Conservation (phyloP, 1,284 basidiomycete genomes). For the Prillingera fragicola region DNA sequence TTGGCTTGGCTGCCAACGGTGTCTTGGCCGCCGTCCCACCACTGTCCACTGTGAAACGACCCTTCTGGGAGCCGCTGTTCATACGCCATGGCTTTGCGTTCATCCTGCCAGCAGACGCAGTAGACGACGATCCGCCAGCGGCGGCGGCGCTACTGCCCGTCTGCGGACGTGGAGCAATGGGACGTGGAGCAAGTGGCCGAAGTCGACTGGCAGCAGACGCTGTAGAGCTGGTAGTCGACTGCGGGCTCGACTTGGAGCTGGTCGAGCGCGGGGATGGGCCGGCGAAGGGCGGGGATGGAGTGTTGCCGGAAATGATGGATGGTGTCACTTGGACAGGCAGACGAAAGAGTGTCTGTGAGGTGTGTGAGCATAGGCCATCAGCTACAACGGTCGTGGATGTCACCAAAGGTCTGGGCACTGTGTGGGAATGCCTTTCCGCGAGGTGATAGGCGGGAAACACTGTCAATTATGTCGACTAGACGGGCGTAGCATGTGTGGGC, state of each 20-base stretch:
- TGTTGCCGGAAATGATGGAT: conserved; percentile 37
- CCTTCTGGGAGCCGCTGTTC: conserved; percentile 35
- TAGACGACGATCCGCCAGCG: conserved; percentile 8
- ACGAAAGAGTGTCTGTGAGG: too few species aligned
- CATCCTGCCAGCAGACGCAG: conserved; percentile 26
- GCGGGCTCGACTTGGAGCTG: conserved; percentile 28
- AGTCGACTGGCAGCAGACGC: conserved; percentile 25
- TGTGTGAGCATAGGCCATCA: too few species aligned
- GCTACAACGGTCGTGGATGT: too few species aligned
- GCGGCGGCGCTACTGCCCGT: conserved; percentile 4
- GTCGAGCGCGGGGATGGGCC: conserved; percentile 41
- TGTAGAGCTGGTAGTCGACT: conserved; percentile 15
- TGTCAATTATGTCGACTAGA: too few species aligned
- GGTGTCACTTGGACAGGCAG: too few species aligned
- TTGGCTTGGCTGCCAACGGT: background rate
- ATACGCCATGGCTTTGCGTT: conserved; percentile 36
- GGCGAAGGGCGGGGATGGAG: conserved; percentile 36
- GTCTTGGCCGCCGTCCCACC: conserved; percentile 21
- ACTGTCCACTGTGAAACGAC: conserved; percentile 44
- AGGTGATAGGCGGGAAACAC: too few species aligned
- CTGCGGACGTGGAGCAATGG: conserved; percentile 30
- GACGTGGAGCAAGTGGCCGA: conserved; percentile 39
- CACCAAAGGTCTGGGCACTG: too few species aligned
- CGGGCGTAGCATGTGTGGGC: too few species aligned
- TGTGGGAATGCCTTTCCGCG: too few species aligned